phyloP scores from a whole-genome alignment of 495 filamentous ascomycete species.

The Endocarpon pusillum region DNA sequence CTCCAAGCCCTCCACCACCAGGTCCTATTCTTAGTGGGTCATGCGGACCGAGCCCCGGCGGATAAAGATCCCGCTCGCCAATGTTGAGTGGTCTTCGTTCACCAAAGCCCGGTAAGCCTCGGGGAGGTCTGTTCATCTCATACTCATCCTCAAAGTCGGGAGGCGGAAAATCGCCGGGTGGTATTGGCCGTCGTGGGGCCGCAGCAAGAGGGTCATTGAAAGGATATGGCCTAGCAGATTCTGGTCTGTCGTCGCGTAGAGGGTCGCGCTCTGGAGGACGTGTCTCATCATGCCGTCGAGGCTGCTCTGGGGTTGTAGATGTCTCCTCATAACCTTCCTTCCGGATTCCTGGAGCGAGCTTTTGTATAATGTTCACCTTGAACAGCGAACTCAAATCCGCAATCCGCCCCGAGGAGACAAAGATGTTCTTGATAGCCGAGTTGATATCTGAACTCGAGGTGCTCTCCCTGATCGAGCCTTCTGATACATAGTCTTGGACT shows the following conservation, averaged over 20 bases:
- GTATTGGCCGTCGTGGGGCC: conserved; percentile 45
- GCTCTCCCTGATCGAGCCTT: conserved; percentile 37
- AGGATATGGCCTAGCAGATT: conserved; percentile 46
- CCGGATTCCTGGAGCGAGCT: conserved; percentile 50
- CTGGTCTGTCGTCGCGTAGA: conserved; percentile 32
- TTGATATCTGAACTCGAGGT: conserved; percentile 18
- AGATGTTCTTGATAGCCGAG: conserved; percentile 43
- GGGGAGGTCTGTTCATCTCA: conserved; percentile 55
- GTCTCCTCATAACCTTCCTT: conserved; percentile 62
- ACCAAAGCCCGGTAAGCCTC: conserved; percentile 28
- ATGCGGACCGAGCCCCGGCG: conserved; percentile 66
- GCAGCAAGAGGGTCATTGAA: conserved; percentile 51
- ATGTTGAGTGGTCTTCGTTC: conserved; percentile 44
- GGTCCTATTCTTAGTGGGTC: conserved; percentile 58
- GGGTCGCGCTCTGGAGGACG: conserved; percentile 27
- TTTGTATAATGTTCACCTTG: conserved; percentile 65
- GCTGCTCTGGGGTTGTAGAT: conserved; percentile 14
- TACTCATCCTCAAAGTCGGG: conserved; percentile 92
- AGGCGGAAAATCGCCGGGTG: conserved; percentile 62
- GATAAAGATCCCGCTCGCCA: conserved; percentile 76
- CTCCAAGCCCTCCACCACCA: conserved; percentile 29
- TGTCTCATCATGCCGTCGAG: conserved; percentile 17
- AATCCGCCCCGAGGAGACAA: conserved; percentile 54
- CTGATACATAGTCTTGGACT: conserved; percentile 59
- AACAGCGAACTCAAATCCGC: conserved; percentile 47